Conservation (phyloP, 805 yeast genomes). For the Candida nanaspora region DNA sequence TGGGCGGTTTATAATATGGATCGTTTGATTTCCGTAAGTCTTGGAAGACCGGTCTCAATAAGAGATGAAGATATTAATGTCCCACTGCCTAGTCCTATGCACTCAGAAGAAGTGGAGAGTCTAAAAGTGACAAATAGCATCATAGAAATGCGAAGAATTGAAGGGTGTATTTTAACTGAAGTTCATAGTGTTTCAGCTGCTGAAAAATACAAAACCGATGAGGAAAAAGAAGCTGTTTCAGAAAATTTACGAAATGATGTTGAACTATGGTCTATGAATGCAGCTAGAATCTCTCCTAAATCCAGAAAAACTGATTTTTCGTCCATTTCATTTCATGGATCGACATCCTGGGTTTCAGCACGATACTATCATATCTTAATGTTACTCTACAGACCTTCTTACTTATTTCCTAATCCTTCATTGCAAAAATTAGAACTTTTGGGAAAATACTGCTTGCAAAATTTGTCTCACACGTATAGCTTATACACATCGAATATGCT, state of each 20-base stretch:
- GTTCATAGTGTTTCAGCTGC: constrained; percentile 39
- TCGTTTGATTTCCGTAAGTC: constrained; percentile 18
- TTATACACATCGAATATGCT: constrained; percentile 35
- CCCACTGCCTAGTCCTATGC: constrained; percentile 25
- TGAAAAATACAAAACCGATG: constrained; percentile 17
- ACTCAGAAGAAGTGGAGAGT: constrained; percentile 34
- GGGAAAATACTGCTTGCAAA: constrained; percentile 38
- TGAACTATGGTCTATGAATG: constrained; percentile 26
- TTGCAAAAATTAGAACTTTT: constrained; percentile 31
- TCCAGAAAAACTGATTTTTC: not conserved
- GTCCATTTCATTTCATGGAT: constrained; percentile 19
- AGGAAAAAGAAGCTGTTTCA: constrained; percentile 19
- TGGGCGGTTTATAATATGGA: constrained; percentile 24
- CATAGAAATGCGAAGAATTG: constrained; percentile 36
- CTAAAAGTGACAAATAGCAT: constrained; percentile 33
- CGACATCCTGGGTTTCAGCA: constrained; percentile 30
- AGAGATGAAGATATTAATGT: constrained; percentile 22
- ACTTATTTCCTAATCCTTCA: constrained; percentile 38
- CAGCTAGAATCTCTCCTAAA: not conserved
- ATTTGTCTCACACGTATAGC: constrained; percentile 38
- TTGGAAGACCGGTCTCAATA: constrained; percentile 21
- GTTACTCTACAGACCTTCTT: constrained; percentile 42
- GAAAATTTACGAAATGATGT: constrained; percentile 27
- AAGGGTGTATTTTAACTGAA: constrained; percentile 37
- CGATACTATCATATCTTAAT: constrained; percentile 41